phyloP scores from a whole-genome alignment of 2,329 filamentous ascomycete genomes.

The Cercospora nicotianae region DNA sequence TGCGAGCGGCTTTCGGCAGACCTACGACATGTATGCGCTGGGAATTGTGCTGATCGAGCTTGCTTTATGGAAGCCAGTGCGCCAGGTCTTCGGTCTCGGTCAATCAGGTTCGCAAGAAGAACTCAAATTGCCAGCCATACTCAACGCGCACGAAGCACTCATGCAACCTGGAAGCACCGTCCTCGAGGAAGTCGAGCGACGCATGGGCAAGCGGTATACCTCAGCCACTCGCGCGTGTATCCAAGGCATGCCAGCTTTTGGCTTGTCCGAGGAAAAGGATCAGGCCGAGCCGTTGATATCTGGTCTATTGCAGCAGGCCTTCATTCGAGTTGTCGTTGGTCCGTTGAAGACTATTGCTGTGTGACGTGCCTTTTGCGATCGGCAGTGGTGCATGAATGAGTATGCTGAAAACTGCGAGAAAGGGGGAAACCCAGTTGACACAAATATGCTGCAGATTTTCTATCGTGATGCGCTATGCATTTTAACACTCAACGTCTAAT shows the following conservation, averaged over 20 bases:
- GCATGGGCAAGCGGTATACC: not conserved
- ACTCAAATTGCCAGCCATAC: not conserved
- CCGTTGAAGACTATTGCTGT: not conserved
- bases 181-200: not conserved
- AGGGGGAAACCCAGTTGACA: not conserved
- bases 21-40: not conserved
- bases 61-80: not conserved
- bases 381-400: too few relatives aligned
- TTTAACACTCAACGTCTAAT: slow-evolving; percentile 19
- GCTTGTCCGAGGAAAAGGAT: not conserved
- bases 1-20: not conserved
- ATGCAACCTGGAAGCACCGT: not conserved
- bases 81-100: not conserved
- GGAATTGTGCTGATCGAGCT: not conserved
- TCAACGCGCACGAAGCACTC: not conserved
- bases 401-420: too few relatives aligned
- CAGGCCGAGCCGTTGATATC: not conserved
- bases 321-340: not conserved
- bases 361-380: not conserved
- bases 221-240: not conserved
- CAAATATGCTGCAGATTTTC: not conserved
- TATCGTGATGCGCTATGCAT: not conserved
- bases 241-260: not conserved
- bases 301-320: not conserved
- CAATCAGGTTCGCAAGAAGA: not conserved